A percentile compares a stretch with the other conserved stretches of the same genome.
These are phyloP conservation scores for Leavenworthia alabamica DNA, from an alignment of 345 rosid genomes.

Conservation along the genomic window DNA sequence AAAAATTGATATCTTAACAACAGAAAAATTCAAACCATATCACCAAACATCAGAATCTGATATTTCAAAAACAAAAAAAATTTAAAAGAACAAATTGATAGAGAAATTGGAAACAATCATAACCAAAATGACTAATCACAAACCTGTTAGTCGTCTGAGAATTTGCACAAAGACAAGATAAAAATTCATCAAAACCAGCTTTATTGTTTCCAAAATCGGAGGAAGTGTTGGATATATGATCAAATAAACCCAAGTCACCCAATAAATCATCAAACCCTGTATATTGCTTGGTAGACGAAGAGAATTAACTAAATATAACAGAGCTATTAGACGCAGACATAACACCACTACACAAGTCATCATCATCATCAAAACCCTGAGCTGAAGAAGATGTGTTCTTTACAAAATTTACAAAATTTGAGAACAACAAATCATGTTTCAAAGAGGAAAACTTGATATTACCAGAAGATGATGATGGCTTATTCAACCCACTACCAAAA, in stretches of 20 bases:
- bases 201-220: conserved; percentile 21
- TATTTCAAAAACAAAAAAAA: too few relatives aligned
- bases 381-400: conserved; percentile 21
- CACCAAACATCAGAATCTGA: neutral
- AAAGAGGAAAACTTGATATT: conserved; percentile 32
- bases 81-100: too few relatives aligned
- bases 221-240: too few relatives aligned
- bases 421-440: conserved; percentile 47
- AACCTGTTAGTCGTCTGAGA: conserved; percentile 41
- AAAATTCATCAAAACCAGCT: conserved; percentile 53
- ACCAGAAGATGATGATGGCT: conserved; percentile 20
- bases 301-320: conserved; percentile 39
- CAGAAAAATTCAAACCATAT: conserved; percentile 6
- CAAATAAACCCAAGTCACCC: conserved; percentile 31
- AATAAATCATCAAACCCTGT: conserved; percentile 47
- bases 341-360: conserved; percentile 55
- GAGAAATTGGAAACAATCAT: neutral
- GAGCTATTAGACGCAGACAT: conserved; percentile 37
- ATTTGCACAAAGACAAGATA: conserved; percentile 66
- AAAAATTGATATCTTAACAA: neutral
- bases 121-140: neutral
- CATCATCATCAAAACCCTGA: conserved; percentile 24
- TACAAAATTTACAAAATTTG: conserved; percentile 26
- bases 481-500: conserved; percentile 42
- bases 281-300: conserved; percentile 39